Evolutionary conservation across 2,329 filamentous ascomycete species (phyloP).

Genomic region (Cadophora malorum): DNA sequence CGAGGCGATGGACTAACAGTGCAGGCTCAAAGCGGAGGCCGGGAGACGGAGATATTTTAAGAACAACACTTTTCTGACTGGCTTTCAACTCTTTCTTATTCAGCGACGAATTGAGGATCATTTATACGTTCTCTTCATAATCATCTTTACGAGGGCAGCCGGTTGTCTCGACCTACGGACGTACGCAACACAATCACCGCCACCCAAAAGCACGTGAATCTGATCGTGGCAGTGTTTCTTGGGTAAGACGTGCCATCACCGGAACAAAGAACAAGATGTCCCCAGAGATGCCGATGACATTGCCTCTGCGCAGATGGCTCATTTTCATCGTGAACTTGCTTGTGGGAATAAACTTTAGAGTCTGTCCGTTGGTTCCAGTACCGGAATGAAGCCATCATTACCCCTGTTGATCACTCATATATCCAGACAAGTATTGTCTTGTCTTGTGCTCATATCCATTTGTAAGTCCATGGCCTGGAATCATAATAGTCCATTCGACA

Average conservation of each 20-base stretch:
- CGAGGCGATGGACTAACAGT: not conserved
- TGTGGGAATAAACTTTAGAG: not conserved
- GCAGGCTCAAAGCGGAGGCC: conserved; percentile 14
- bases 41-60: conserved; percentile 17
- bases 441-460: too few species aligned
- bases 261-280: conserved; percentile 1
- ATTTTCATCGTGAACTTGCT: not conserved
- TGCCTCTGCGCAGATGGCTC: not conserved
- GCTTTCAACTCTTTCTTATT: not conserved
- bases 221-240: conserved; percentile 16
- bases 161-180: not conserved
- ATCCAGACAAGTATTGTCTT: not conserved
- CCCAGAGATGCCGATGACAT: not conserved
- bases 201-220: conserved; percentile 9
- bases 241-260: conserved; percentile 3
- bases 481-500: too few species aligned
- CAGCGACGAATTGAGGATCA: not conserved
- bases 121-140: not conserved
- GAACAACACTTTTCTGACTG: conserved; percentile 16
- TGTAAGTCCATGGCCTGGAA: too few species aligned
- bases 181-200: conserved; percentile 12
- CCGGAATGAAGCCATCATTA: not conserved
- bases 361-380: not conserved
- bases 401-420: not conserved
- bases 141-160: not conserved